Conservation (phyloP, 1,284 basidiomycete genomes). For the Sporisorium scitamineum region DNA sequence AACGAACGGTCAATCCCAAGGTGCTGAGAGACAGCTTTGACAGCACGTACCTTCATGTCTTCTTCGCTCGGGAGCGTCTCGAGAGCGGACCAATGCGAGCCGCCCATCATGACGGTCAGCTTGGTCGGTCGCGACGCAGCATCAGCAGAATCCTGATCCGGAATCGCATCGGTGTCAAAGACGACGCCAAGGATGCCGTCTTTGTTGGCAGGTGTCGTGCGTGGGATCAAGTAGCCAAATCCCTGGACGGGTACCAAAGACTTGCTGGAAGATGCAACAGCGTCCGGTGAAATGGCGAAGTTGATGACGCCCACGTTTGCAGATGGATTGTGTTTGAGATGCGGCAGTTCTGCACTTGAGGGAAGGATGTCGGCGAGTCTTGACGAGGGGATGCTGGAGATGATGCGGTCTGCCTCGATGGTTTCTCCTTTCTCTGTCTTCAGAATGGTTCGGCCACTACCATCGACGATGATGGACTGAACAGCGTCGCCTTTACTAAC, state of each 20-base stretch:
- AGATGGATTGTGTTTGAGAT: constrained; percentile 67
- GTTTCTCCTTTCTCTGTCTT: constrained; percentile 17
- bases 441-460: constrained; percentile 69
- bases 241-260: constrained; percentile 78
- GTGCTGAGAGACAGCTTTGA: constrained; percentile 52
- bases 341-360: constrained; percentile 67
- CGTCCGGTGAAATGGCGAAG: constrained; percentile 67
- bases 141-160: constrained; percentile 53
- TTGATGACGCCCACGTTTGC: constrained; percentile 65
- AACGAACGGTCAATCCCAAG: constrained; percentile 47
- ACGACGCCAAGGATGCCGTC: constrained; percentile 72
- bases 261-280: constrained; percentile 80
- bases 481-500: constrained; percentile 73
- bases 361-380: constrained; percentile 44
- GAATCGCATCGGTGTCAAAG: constrained; percentile 75
- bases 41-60: constrained; percentile 43
- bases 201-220: constrained; percentile 74
- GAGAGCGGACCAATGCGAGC: constrained; percentile 73
- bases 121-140: constrained; percentile 72
- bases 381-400: constrained; percentile 70
- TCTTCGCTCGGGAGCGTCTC: constrained; percentile 71
- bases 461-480: constrained; percentile 72
- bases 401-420: constrained; percentile 46
- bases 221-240: constrained; percentile 93
- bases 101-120: constrained; percentile 91